Conservation (phyloP, 2,329 filamentous ascomycete species). For the Scopulariopsis brevicaulis region DNA sequence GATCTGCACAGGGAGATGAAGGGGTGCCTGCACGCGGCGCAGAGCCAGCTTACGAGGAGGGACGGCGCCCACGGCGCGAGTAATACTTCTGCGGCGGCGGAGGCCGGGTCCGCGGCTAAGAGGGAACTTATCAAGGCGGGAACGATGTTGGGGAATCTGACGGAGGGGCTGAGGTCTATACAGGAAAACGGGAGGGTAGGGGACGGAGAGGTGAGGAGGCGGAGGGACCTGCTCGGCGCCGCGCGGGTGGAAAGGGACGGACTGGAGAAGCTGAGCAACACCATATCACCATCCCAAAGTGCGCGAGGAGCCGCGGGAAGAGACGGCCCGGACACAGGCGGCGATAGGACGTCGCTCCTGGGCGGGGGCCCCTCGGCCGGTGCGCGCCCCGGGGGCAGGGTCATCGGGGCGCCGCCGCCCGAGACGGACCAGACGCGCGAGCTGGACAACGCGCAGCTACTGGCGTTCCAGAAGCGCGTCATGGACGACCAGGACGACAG, state of each 20-base stretch:
- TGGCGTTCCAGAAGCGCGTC: conserved; percentile 63
- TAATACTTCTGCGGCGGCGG: conserved; percentile 32
- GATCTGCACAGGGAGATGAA: conserved; percentile 69
- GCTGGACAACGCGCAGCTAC: conserved; percentile 62
- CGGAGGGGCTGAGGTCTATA: conserved; percentile 51
- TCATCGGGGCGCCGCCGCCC: conserved; percentile 59
- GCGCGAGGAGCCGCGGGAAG: conserved; percentile 34
- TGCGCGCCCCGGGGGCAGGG: conserved; percentile 40
- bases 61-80: conserved; percentile 38
- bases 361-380: conserved; percentile 24
- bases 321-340: background rate
- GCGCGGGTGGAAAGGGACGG: conserved; percentile 66
- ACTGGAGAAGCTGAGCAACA: conserved; percentile 61
- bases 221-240: conserved; percentile 58
- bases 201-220: conserved; percentile 61
- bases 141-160: conserved; percentile 49
- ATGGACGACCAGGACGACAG: conserved; percentile 67
- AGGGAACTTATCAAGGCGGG: conserved; percentile 58
- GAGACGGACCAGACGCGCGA: conserved; percentile 71
- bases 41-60: conserved; percentile 53
- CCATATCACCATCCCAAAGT: conserved; percentile 17
- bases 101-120: conserved; percentile 66
- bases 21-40: conserved; percentile 53
- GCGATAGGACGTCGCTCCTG: conserved; percentile 9
- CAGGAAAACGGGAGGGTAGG: conserved; percentile 46